A percentile compares a stretch with the other conserved stretches of the same genome.
phyloP scores from a whole-genome alignment of 176 grass and related monocot species.

The Carex littledalei region DNA sequence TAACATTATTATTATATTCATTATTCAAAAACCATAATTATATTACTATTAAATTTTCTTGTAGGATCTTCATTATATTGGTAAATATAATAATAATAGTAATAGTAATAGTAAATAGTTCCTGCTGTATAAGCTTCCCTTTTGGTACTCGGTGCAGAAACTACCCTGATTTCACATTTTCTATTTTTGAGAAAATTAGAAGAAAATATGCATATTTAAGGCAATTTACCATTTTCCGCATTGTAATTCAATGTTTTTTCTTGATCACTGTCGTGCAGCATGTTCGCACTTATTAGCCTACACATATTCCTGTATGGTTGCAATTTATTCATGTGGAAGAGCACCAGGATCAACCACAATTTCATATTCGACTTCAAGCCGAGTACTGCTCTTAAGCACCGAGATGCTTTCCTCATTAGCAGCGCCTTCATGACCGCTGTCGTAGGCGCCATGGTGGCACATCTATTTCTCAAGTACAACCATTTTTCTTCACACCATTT shows the following conservation, averaged over 20 bases:
- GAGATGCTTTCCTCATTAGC: conserved; percentile 84
- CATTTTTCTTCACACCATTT: conserved; percentile 29
- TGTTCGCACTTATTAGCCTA: conserved; percentile 89
- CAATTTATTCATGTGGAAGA: conserved; percentile 85
- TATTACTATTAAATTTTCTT: too few species aligned
- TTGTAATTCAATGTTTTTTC: background rate
- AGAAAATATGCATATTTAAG: background rate
- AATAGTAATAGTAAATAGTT: too few species aligned
- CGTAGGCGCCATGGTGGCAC: conserved; percentile 50
- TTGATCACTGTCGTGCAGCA: conserved; percentile 32
- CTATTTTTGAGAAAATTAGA: background rate
- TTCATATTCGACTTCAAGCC: conserved; percentile 84
- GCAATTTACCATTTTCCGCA: background rate
- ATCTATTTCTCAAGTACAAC: conserved; percentile 59
- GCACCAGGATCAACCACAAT: conserved; percentile 71
- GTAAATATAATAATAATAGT: too few species aligned
- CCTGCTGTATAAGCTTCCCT: background rate
- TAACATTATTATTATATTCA: too few species aligned
- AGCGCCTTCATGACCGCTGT: conserved; percentile 74
- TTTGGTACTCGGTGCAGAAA: background rate
- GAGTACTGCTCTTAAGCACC: conserved; percentile 57
- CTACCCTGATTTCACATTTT: background rate
- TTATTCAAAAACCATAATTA: too few species aligned
- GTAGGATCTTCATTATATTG: too few species aligned
- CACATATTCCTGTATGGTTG: conserved; percentile 91